phyloP scores from a whole-genome alignment of 768 basidiomycete species.

The Pseudohyphozyma bogoriensis region DNA sequence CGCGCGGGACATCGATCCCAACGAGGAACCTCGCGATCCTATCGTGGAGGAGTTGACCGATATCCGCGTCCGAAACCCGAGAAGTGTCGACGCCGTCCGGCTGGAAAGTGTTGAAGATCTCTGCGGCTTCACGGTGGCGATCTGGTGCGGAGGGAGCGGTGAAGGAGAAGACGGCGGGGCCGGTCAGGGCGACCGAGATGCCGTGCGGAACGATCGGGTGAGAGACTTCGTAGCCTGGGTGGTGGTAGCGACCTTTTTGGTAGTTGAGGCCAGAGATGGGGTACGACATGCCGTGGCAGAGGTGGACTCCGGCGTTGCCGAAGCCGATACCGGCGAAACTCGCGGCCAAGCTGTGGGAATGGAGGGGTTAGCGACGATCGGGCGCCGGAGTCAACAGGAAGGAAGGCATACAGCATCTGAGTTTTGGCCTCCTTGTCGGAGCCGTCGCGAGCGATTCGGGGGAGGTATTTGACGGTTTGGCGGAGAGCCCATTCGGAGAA shows the following conservation, averaged over 20 bases:
- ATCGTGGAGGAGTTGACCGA: constrained; percentile 71
- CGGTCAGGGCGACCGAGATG: constrained; percentile 69
- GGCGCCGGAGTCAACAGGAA: not conserved
- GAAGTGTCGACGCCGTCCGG: constrained; percentile 44
- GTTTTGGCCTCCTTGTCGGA: constrained; percentile 71
- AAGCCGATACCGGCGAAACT: constrained; percentile 94
- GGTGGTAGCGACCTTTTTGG: constrained; percentile 80
- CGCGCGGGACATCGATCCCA: constrained; percentile 70
- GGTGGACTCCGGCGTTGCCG: constrained; percentile 62
- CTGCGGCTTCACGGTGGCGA: constrained; percentile 77
- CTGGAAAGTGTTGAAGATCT: constrained; percentile 66
- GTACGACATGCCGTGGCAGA: constrained; percentile 37
- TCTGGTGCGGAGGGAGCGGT: constrained; percentile 87
- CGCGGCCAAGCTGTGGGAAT: constrained; percentile 57
- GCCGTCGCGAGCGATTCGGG: constrained; percentile 63
- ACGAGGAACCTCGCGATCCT: constrained; percentile 82
- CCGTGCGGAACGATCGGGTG: constrained; percentile 70
- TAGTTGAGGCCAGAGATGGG: constrained; percentile 85
- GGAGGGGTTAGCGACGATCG: too few species aligned
- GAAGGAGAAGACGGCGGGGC: constrained; percentile 92
- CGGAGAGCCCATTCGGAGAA: constrained; percentile 86
- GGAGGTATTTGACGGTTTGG: constrained; percentile 79
- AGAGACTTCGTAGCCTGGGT: constrained; percentile 76
- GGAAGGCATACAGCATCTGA: constrained; percentile 74
- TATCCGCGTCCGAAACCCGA: constrained; percentile 63